These are phyloP conservation scores for Pueraria montana DNA, from an alignment of 306 rosid genomes.

Conservation along the genomic window DNA sequence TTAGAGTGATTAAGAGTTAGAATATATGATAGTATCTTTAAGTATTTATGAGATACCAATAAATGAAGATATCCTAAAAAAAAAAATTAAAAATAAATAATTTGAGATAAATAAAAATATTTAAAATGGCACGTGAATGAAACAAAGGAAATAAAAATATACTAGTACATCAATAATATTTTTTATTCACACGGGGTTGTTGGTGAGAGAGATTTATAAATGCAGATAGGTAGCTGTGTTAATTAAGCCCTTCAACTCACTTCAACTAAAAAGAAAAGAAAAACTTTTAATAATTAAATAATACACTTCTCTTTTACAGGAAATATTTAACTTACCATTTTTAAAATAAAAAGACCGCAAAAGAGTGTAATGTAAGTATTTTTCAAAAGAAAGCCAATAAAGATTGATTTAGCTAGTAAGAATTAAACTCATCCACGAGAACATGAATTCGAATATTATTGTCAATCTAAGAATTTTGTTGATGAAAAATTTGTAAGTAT, in stretches of 20 bases:
- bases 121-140: background rate
- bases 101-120: background rate
- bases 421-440: too few relatives aligned
- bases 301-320: background rate
- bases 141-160: background rate
- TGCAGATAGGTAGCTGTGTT: background rate
- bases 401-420: too few relatives aligned
- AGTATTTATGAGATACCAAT: background rate
- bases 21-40: background rate
- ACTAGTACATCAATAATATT: background rate
- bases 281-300: too few relatives aligned
- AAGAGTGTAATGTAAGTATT: background rate
- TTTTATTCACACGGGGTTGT: slow-evolving; percentile 3
- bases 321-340: background rate
- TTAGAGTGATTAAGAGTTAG: background rate
- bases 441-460: too few relatives aligned
- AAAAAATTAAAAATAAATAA: background rate
- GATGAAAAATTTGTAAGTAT: too few relatives aligned
- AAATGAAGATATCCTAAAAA: background rate
- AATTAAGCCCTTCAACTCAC: background rate
- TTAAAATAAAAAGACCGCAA: background rate
- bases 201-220: background rate
- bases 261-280: too few relatives aligned
- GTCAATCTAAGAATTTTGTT: too few relatives aligned
- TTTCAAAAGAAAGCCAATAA: too few relatives aligned